Conservation (phyloP, 306 rosid species). For the Rosa persica region DNA sequence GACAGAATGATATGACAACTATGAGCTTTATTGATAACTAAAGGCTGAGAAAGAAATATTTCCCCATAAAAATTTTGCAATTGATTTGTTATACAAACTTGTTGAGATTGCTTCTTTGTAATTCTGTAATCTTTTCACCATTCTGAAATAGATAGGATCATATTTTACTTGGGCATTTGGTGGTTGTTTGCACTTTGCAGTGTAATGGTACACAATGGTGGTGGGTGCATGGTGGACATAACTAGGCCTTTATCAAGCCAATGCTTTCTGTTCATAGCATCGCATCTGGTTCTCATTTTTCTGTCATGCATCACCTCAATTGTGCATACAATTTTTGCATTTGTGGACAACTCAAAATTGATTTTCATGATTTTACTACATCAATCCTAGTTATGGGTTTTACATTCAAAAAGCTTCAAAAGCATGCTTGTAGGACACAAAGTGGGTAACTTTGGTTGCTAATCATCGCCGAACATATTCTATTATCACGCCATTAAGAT, state of each 20-base stretch:
- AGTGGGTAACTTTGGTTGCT: not conserved
- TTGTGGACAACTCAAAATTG: not conserved
- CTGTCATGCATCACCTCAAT: not conserved
- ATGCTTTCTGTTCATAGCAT: constrained; percentile 74
- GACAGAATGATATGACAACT: not conserved
- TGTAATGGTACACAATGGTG: constrained; percentile 91
- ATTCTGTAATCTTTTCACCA: not conserved
- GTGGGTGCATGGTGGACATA: constrained; percentile 99
- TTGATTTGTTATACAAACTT: not conserved
- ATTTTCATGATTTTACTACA: constrained; percentile 6
- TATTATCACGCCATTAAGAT: not conserved
- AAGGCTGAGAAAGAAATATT: not conserved
- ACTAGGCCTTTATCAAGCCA: constrained; percentile 96
- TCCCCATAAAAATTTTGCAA: not conserved
- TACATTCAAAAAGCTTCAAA: not conserved
- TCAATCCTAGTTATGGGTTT: not conserved
- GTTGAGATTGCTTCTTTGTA: not conserved
- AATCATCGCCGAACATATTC: not conserved
- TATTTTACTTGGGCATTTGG: constrained; percentile 7
- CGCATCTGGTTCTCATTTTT: constrained; percentile 18
- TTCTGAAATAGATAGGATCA: not conserved
- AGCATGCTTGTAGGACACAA: not conserved
- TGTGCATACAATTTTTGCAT: not conserved
- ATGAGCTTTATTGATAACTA: not conserved
- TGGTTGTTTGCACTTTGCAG: constrained; percentile 52